Base-by-base conservation (phyloP, 306 rosid genomes). In the Vigna hirtella region DNA sequence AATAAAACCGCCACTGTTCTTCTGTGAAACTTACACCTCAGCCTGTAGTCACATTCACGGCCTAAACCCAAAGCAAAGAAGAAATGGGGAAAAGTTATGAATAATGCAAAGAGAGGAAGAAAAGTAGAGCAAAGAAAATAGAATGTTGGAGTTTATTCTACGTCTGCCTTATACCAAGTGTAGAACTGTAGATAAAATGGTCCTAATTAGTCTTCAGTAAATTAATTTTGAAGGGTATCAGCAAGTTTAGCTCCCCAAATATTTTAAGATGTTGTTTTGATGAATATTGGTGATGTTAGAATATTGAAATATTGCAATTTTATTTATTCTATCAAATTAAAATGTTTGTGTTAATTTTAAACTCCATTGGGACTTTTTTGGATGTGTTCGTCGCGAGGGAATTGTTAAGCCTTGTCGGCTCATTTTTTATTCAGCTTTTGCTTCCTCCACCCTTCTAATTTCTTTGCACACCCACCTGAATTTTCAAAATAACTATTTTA, bases 161-260 rank as follows among this genome's bases (percentile, higher is more conserved):
- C 78, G 62, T 72, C 89, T 86, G 79, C 79, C 86, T 79, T 79
- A 36, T 17, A 59, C 65, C 66, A 69, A 79, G 78, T 79, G 80
- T 85, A 85, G 84, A 59, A 81, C 18, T 78, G 79, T 85, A 82
- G 86, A 82, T 79, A 77, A 72, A 83, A 76, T 67, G 38, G 80
- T 76, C 68, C 47, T 57, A 58, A 70, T 73, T 72, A 66, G 63
- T 83, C 68, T 74, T 82, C 28, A 72, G 70, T 82, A 28, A 66
- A 47, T 74, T 79, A 8, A 66, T 76, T 79, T 32, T 82, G 79
- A 79, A 74, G 74, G 81, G 52, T 63, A 63, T 74, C 55, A 76
- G 62, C 85, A 83, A 81, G 53, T 56, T 28, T 66, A 61, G 83
- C 26, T 73, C 42, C 50, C 65, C 67, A 61, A 73, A 82, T 78